Evolutionary conservation across 2,329 filamentous ascomycete species (phyloP), one percentile per base, ranked within the genome.

Genomic region (Thyridium curvatum): DNA sequence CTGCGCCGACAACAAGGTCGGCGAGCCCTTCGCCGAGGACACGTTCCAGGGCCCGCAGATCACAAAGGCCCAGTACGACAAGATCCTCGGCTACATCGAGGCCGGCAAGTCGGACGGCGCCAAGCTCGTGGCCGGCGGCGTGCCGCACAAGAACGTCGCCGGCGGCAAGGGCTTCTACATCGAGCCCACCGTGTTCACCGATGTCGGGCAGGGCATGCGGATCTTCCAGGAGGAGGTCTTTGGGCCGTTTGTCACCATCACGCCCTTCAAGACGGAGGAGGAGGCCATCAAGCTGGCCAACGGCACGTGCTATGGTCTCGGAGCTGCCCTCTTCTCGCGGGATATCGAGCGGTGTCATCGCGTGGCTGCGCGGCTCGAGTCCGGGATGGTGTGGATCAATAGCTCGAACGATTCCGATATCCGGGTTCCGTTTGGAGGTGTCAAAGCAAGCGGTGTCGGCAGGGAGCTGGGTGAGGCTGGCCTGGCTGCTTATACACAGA

Each of bases 1-100:
- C 46, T 77, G 85, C 64, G 68, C 65, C 58, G 55, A 68, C 35
- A 52, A 81, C 39, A 72, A 74, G 10, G 58, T 79, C 0, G 84
- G 83, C 9, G 72, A 82, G 47, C 64, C 84, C 9, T 74, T 81
- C 52, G 70, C 78, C 45, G 59, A 66, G 7, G 58, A 56, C 31
- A 84, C 79, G 10, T 43, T 43, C 34, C 45, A 45, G 56, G 79
- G 79, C 1, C 80, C 80, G 1, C 78, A 82, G 54, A 72, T 82
- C 41, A 78, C 75, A 12, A 77, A 77, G 56, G 56, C 66, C 14
- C 79, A 83, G 52, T 79, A 75, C 50, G 77, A 83, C 37, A 65
- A 74, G 14, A 71, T 86, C 4, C 65, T 84, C 26, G 69, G 68
- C 3, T 86, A 81, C 56, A 76, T 84, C 36, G 71, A 83, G 42